Percentiles rank a stretch among this genome's conserved stretches.
phyloP scores from a whole-genome alignment of 768 basidiomycete genomes.

The Inosperma sp. region DNA sequence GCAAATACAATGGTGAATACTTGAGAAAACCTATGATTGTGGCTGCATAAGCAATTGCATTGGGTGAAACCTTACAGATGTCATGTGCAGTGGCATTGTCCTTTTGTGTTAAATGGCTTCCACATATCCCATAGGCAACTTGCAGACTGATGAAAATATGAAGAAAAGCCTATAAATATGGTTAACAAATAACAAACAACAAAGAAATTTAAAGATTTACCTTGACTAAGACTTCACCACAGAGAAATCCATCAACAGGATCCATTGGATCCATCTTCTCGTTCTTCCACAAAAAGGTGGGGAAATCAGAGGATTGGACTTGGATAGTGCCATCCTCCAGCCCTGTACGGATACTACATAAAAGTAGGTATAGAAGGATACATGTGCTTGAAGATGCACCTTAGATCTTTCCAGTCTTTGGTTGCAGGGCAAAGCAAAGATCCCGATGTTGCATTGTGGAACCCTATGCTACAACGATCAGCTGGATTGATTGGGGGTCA shows the following conservation, averaged over 20 bases:
- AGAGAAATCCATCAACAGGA: background rate
- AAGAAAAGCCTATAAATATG: background rate
- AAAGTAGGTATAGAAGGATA: background rate
- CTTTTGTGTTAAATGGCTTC: background rate
- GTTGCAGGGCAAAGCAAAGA: background rate
- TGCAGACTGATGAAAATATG: background rate
- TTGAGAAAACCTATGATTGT: background rate
- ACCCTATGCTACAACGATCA: background rate
- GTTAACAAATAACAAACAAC: background rate
- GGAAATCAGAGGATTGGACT: background rate
- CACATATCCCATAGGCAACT: background rate
- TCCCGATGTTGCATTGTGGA: background rate
- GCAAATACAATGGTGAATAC: background rate
- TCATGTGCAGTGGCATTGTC: background rate
- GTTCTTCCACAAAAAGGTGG: constrained; percentile 1
- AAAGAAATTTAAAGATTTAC: background rate
- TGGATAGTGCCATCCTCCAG: background rate
- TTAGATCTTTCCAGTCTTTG: background rate
- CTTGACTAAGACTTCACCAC: background rate
- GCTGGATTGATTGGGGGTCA: background rate
- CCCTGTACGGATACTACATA: background rate
- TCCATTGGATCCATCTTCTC: background rate
- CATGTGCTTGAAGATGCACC: too few species aligned
- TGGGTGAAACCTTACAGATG: background rate
- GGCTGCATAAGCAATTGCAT: background rate